Base-by-base conservation (phyloP, 371 early-diverging fungal genomes). In the Amoeboaphelidium protococcarum region DNA sequence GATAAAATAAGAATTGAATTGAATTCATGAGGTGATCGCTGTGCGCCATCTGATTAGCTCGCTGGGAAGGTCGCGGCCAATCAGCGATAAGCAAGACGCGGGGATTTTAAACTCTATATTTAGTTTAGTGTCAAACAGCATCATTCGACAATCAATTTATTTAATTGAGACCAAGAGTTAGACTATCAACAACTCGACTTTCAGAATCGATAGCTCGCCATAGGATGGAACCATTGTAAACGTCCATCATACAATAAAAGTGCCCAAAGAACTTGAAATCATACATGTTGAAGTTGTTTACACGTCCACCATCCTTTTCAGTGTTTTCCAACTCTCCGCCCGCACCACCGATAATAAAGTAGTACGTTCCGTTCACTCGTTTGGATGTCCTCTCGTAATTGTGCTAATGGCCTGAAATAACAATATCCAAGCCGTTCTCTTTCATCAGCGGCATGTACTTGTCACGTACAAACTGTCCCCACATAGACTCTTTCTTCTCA, bases 331-430 rank as follows among this genome's bases (percentile, higher is more conserved):
- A 48, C 43, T 58, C 59, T 4, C 81, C 81, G 19, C 81, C 81
- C 0, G 74, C 80, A 2, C 81, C 81, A 4, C 81, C 81, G 31
- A 77, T 75, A 43, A 80, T 77, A 0, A 71, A 53, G 60, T 79
- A 65, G 31, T 58, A 58, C 40, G 67, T 55, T 16, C 66, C 65
- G 41, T 68, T 64, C n/a, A n/a, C n/a, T n/a, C n/a, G n/a, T 0
- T 60, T 60, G 54, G 66, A 53, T 16, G 71, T 68, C 26, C 72
- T 58, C 57, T 77, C 73, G 52, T 80, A 80, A 48, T 80, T 80
- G 51, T 80, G 81, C 49, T 80, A 80, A 53, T 80, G 81, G 2
- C 81, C 81, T 0, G 79, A 78, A 3, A 80, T 69, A 1, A 80
- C 78, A 26, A 80, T 53, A 50, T 80, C 80, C 2, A 80, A 76